A percentile compares a stretch with the other conserved stretches of the same genome.
Conservation (phyloP, 148 eudicot species). For the Nepenthes gracilis region DNA sequence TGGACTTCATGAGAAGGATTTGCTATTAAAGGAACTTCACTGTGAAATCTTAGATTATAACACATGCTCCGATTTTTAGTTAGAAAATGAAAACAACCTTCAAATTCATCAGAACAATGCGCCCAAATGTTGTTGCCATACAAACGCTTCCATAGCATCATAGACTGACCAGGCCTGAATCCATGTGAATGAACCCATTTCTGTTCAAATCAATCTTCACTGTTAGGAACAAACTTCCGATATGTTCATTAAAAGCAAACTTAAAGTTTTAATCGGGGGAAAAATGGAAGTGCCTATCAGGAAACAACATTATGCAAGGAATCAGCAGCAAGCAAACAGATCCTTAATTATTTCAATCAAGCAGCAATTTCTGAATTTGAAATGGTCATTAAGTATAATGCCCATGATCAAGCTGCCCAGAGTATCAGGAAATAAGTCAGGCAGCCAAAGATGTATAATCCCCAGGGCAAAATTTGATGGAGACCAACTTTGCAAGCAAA, state of each 20-base stretch:
- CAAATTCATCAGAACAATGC: slow-evolving; percentile 63
- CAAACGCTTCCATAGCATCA: slow-evolving; percentile 94
- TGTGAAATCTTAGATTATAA: not conserved
- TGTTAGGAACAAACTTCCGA: not conserved
- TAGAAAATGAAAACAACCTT: slow-evolving; percentile 37
- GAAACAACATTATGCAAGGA: too few relatives aligned
- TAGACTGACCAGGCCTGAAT: slow-evolving; percentile 82
- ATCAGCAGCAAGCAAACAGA: too few relatives aligned
- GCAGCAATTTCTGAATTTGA: too few relatives aligned
- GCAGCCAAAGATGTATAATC: too few relatives aligned
- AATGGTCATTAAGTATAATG: too few relatives aligned
- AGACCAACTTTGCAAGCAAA: too few relatives aligned
- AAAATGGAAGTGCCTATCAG: not conserved
- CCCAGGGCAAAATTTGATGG: too few relatives aligned
- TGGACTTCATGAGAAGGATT: too few relatives aligned
- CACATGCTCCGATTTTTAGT: not conserved
- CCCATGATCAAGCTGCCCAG: too few relatives aligned
- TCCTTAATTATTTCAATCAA: too few relatives aligned
- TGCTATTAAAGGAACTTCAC: too few relatives aligned
- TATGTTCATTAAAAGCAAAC: slow-evolving; percentile 4
- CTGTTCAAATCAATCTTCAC: slow-evolving; percentile 29
- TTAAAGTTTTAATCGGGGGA: not conserved
- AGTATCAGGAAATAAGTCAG: too few relatives aligned
- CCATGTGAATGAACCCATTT: slow-evolving; percentile 82
- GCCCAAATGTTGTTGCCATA: slow-evolving; percentile 88